phyloP scores from a whole-genome alignment of 805 yeast species.

The Kuraishia borneana region DNA sequence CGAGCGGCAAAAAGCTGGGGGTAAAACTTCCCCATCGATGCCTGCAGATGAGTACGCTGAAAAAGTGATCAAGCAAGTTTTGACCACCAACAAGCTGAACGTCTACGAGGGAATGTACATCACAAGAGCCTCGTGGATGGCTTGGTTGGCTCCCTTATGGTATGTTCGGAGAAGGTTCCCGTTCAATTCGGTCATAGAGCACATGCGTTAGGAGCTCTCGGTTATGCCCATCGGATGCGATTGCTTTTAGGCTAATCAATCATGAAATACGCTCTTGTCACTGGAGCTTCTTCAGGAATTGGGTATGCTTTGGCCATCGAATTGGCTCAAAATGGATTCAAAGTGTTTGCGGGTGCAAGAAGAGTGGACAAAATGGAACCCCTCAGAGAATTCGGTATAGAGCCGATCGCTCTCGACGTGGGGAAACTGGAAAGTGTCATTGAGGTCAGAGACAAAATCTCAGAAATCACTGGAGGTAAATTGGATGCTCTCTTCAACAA shows the following conservation, averaged over 20 bases:
- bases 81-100: too few relatives aligned
- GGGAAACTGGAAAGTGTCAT: constrained; percentile 35
- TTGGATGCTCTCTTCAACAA: constrained; percentile 60
- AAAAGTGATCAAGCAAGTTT: background rate
- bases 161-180: background rate
- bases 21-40: background rate
- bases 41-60: background rate
- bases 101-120: too few relatives aligned
- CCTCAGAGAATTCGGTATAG: constrained; percentile 32
- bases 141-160: too few relatives aligned
- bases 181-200: constrained; percentile 19
- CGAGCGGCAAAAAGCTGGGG: background rate
- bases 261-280: constrained; percentile 35
- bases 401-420: constrained; percentile 46
- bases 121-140: too few relatives aligned
- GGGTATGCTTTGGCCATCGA: constrained; percentile 37
- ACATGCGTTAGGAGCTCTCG: constrained; percentile 28
- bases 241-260: too few relatives aligned
- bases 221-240: constrained; percentile 43
- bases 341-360: constrained; percentile 68
- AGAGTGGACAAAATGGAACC: constrained; percentile 49
- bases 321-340: constrained; percentile 29
- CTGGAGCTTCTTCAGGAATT: constrained; percentile 53
- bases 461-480: constrained; percentile 29
- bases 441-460: constrained; percentile 30